phyloP scores from a whole-genome alignment of 805 yeast genomes.

The Candida hungchunana region DNA sequence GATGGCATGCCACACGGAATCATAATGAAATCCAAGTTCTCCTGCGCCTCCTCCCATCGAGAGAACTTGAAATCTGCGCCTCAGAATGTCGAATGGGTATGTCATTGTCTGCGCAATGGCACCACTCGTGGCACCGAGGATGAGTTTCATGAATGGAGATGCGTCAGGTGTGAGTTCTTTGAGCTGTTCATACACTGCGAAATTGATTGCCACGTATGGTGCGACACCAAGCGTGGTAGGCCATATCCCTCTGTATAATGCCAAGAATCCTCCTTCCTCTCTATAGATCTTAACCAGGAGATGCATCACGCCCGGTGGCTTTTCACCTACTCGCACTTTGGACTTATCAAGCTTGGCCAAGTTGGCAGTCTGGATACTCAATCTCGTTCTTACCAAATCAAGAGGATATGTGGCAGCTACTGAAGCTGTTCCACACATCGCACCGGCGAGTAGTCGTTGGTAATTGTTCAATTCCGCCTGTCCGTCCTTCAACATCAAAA shows the following conservation, averaged over 20 bases:
- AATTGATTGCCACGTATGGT: slow-evolving; percentile 91
- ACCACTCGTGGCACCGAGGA: slow-evolving; percentile 83
- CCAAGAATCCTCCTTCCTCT: slow-evolving; percentile 77
- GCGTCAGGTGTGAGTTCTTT: slow-evolving; percentile 45
- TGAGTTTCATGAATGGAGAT: slow-evolving; percentile 51
- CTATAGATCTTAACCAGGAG: slow-evolving; percentile 55
- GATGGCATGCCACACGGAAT: slow-evolving; percentile 72
- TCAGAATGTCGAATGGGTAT: slow-evolving; percentile 84
- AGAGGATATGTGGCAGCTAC: slow-evolving; percentile 87
- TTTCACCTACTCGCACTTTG: slow-evolving; percentile 30
- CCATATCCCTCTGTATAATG: slow-evolving; percentile 76
- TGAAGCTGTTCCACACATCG: slow-evolving; percentile 73
- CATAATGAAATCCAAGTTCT: slow-evolving; percentile 78
- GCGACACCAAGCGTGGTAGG: slow-evolving; percentile 96
- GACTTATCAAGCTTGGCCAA: slow-evolving; percentile 39
- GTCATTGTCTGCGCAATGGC: slow-evolving; percentile 87
- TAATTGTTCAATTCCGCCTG: slow-evolving; percentile 40
- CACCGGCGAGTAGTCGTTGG: slow-evolving; percentile 73
- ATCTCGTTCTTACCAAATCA: slow-evolving; percentile 85
- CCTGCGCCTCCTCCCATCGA: slow-evolving; percentile 56
- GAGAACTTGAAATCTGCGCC: slow-evolving; percentile 89
- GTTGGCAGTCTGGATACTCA: slow-evolving; percentile 85
- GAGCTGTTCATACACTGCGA: slow-evolving; percentile 80
- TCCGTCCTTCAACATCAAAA: slow-evolving; percentile 30
- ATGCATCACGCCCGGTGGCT: slow-evolving; percentile 69